Conservation (phyloP, 192 early-diverging fungal genomes). For the Diversispora eburnea region DNA sequence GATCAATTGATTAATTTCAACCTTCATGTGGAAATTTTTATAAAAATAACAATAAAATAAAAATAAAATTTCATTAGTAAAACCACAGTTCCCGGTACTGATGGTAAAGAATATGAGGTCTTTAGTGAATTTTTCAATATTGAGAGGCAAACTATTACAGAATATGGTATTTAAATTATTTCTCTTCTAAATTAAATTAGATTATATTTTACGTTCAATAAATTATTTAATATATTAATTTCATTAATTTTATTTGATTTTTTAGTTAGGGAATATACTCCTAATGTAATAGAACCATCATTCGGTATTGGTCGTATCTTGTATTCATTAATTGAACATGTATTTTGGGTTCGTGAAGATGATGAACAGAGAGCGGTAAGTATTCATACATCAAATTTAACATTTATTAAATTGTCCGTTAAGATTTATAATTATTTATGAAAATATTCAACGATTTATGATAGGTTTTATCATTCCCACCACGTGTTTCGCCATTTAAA, state of each 20-base stretch:
- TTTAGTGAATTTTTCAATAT: slow-evolving; percentile 34
- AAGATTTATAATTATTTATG: not conserved
- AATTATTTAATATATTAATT: not conserved
- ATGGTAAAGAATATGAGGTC: slow-evolving; percentile 22
- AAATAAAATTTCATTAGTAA: slow-evolving; percentile 1
- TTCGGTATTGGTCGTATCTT: slow-evolving; percentile 99
- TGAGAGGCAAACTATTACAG: slow-evolving; percentile 37
- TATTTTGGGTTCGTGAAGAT: slow-evolving; percentile 82
- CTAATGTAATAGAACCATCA: slow-evolving; percentile 99
- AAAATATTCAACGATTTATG: not conserved
- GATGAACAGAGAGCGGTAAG: slow-evolving; percentile 73
- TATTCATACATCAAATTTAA: not conserved
- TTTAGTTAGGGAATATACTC: slow-evolving; percentile 87
- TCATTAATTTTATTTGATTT: not conserved
- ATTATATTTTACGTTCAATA: not conserved
- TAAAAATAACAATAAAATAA: slow-evolving; percentile 33
- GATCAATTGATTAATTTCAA: slow-evolving; percentile 41
- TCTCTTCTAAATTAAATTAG: not conserved
- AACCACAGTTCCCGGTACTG: slow-evolving; percentile 2
- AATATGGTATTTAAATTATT: slow-evolving; percentile 33
- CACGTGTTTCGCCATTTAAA: slow-evolving; percentile 92
- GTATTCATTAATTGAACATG: slow-evolving; percentile 94
- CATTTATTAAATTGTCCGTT: too few relatives aligned
- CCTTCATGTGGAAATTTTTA: slow-evolving; percentile 26
- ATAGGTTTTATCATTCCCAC: slow-evolving; percentile 85